These are phyloP conservation scores for Lentinula sp. DNA, from an alignment of 768 basidiomycete species.

Conservation along the genomic window DNA sequence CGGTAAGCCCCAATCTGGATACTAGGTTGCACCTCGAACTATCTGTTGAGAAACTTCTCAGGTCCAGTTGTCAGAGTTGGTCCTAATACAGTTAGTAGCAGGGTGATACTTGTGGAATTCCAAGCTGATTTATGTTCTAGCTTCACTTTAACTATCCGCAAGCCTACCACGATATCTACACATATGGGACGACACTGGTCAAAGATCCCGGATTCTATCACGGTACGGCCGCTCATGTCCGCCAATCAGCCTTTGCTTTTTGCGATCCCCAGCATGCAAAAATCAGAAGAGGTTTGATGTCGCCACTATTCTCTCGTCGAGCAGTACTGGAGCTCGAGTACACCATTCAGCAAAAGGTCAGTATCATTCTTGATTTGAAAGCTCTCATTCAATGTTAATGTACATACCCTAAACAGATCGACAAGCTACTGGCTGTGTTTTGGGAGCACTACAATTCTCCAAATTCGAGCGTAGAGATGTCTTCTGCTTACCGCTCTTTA, in stretches of 20 bases:
- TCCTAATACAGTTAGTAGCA: constrained; percentile 16
- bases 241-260: constrained; percentile 8
- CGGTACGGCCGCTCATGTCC: constrained; percentile 4
- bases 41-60: background rate
- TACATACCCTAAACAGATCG: background rate
- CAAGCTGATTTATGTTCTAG: constrained; percentile 2
- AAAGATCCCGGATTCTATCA: constrained; percentile 12
- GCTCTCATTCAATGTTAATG: background rate
- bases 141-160: constrained; percentile 17
- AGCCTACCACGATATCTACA: constrained; percentile 19
- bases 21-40: background rate
- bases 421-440: constrained; percentile 1
- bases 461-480: constrained; percentile 6
- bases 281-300: constrained; percentile 10
- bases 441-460: background rate
- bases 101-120: background rate
- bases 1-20: constrained; percentile 12
- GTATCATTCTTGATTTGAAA: background rate
- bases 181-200: constrained; percentile 6
- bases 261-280: constrained; percentile 11
- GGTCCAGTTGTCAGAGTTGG: constrained; percentile 19
- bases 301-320: constrained; percentile 13
- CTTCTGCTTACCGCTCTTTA: constrained; percentile 11
- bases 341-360: constrained; percentile 10
- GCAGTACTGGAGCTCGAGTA: constrained; percentile 12